A percentile compares a stretch with the other conserved stretches of the same genome.
These are phyloP conservation scores for Sedum album DNA, from an alignment of 164 flowering plant genomes.

Conservation along the genomic window DNA sequence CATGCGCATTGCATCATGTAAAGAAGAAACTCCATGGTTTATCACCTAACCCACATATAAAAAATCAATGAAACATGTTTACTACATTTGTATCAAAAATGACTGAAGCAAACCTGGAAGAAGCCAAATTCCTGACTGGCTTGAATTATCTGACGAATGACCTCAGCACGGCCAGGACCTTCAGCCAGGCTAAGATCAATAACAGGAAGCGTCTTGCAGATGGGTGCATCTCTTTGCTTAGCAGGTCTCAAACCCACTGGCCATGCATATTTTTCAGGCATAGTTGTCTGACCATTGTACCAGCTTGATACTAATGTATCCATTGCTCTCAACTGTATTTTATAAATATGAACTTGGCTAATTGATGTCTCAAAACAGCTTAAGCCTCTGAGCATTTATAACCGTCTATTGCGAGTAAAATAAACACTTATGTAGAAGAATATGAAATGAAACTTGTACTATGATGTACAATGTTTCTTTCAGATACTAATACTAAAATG, in stretches of 20 bases:
- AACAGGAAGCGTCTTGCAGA: slow-evolving; percentile 18
- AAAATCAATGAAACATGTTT: not conserved
- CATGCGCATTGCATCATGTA: slow-evolving; percentile 13
- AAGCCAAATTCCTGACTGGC: slow-evolving; percentile 27
- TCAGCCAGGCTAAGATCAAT: slow-evolving; percentile 17
- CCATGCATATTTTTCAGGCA: slow-evolving; percentile 22
- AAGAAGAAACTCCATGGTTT: slow-evolving; percentile 27
- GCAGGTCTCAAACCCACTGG: slow-evolving; percentile 26
- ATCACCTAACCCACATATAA: slow-evolving; percentile 17
- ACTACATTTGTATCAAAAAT: not conserved
- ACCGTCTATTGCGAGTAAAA: not conserved
- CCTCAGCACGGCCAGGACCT: slow-evolving; percentile 10
- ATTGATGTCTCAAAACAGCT: not conserved
- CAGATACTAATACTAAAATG: not conserved
- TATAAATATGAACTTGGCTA: not conserved
- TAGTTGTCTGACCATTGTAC: slow-evolving; percentile 5
- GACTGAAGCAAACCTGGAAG: slow-evolving; percentile 23
- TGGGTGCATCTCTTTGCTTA: slow-evolving; percentile 10
- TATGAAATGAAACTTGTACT: not conserved
- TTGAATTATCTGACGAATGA: slow-evolving; percentile 16
- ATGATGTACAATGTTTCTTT: not conserved
- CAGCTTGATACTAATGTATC: slow-evolving; percentile 4
- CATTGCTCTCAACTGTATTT: not conserved
- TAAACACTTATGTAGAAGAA: not conserved
- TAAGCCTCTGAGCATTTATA: not conserved